A percentile compares a stretch with the other conserved stretches of the same genome.
Evolutionary conservation across 306 rosid genomes (phyloP).

Genomic region (Canavalia gladiata): DNA sequence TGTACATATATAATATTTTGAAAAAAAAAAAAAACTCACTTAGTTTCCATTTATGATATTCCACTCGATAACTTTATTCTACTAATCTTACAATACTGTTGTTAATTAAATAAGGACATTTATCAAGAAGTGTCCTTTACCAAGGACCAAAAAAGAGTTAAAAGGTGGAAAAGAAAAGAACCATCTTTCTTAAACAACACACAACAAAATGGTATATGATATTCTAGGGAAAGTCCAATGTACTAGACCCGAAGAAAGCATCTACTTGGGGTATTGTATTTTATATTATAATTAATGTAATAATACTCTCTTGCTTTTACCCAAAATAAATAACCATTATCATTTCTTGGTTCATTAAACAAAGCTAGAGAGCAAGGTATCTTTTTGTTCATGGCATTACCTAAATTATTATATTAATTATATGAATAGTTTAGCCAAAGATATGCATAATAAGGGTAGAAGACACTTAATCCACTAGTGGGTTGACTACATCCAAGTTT

Average conservation of each 20-base stretch:
- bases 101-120: conserved; percentile 32
- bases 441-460: background rate
- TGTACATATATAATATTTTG: background rate
- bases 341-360: conserved; percentile 39
- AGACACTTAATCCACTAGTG: conserved; percentile 29
- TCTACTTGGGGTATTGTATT: conserved; percentile 50
- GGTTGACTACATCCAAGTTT: conserved; percentile 47
- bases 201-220: conserved; percentile 41
- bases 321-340: conserved; percentile 37
- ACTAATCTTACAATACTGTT: background rate
- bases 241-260: conserved; percentile 56
- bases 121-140: conserved; percentile 38
- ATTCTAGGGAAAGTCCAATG: conserved; percentile 61
- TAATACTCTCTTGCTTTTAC: conserved; percentile 28
- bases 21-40: background rate
- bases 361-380: conserved; percentile 41
- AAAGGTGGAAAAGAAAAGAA: conserved; percentile 47
- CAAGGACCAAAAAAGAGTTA: conserved; percentile 38
- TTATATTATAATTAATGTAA: conserved; percentile 44
- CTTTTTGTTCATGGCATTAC: conserved; percentile 39
- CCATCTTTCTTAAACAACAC: conserved; percentile 39
- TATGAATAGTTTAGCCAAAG: conserved; percentile 29
- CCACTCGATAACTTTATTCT: background rate
- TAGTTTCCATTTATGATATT: conserved; percentile 12
- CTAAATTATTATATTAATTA: background rate